Base-by-base conservation (phyloP, 176 grass and related monocot species). In the Phyllostachys edulis region DNA sequence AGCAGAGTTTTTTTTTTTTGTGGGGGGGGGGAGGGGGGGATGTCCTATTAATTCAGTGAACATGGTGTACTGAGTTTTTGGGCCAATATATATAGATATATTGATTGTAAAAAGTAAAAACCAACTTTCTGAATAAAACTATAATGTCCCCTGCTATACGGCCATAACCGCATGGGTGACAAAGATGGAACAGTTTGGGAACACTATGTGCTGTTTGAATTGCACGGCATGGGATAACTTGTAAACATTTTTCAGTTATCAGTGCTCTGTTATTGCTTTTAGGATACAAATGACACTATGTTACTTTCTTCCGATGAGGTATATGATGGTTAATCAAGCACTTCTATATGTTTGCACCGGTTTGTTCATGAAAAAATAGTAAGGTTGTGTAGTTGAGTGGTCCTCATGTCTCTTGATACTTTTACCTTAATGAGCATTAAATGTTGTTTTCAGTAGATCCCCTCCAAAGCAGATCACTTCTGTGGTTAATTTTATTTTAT, bases 401-500 rank as follows among this genome's bases (percentile, higher is more conserved):
- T 34, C 47, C 41, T 82, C 17, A 45, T 87, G 26, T 73, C 39
- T 71, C 24, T 34, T 60, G 9, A 46, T 40, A 41, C 34, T 26
- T 68, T 4, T 40, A 87, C 64, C 49, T 26, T 76, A 45, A 47
- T 69, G 40, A 62, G 15, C 40, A 78, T 20, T 49, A 39, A 69
- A 61, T 79, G 36, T 60, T 76, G 63, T 47, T 16, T 47, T 47
- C 15, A 38, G 23, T 67, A 69, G 61, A 59, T 75, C 26, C 13
- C 12, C 41, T 36, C 20, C 23, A 47, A 70, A 40, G 7, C 15
- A 23, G 69, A 47, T 32, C 29, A 41, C 23, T 64, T 21, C n/a
- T 56, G 5, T 39, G 27, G 21, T 73, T 61, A 68, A 59, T 67
- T 80, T 84, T 85, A 20, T 44, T 17, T 51, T 16, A 71, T 27